Evolutionary conservation across 192 early-diverging fungal genomes (phyloP).

Genomic region (Phlyctochytrium planicorne): DNA sequence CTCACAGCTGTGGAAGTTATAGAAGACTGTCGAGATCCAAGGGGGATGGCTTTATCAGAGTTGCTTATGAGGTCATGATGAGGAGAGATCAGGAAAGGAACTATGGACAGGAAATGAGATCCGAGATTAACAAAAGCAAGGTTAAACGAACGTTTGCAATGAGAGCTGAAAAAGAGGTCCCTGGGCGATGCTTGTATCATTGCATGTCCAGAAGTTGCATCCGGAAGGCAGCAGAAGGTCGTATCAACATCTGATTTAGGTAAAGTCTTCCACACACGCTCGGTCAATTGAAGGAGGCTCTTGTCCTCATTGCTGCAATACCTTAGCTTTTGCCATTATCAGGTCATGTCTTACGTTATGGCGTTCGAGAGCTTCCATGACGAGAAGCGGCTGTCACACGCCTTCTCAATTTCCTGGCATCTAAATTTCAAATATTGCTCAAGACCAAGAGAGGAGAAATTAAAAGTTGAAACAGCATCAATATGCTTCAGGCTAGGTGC

Average conservation of each 20-base stretch:
- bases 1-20: not conserved
- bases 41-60: too few relatives aligned
- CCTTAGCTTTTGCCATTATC: too few relatives aligned
- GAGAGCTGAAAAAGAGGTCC: too few relatives aligned
- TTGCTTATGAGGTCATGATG: too few relatives aligned
- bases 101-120: too few relatives aligned
- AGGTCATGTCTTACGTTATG: too few relatives aligned
- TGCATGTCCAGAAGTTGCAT: not conserved
- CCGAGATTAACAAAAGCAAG: too few relatives aligned
- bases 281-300: not conserved
- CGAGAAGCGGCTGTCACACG: not conserved
- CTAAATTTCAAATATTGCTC: slow-evolving; percentile 5
- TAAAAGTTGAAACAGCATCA: not conserved
- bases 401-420: not conserved
- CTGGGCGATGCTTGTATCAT: too few relatives aligned
- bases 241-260: not conserved
- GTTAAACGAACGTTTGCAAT: too few relatives aligned
- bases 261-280: not conserved
- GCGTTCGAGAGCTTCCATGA: not conserved
- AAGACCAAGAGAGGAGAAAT: slow-evolving; percentile 4
- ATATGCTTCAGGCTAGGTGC: not conserved
- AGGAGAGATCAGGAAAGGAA: too few relatives aligned
- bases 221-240: not conserved
- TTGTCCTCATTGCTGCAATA: not conserved
- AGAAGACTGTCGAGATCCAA: not conserved